Evolutionary conservation across 2,329 filamentous ascomycete species (phyloP).

Genomic region (Pseudonectria foliicola): DNA sequence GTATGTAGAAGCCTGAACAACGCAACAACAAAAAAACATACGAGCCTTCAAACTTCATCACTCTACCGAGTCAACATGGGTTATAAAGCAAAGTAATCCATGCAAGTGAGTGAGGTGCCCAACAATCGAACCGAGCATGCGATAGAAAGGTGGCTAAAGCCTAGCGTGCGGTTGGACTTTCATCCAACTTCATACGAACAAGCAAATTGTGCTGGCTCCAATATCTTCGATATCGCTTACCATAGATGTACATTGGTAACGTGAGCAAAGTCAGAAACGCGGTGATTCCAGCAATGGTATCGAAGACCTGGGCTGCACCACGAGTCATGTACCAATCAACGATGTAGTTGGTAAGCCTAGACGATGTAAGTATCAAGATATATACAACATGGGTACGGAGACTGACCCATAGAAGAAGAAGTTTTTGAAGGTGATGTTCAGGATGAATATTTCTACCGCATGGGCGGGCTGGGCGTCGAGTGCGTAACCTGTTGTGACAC

Average conservation of each 20-base stretch:
- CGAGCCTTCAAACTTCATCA: too few species aligned
- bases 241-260: slow-evolving; percentile 4
- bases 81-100: too few species aligned
- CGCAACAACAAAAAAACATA: too few species aligned
- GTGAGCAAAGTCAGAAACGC: background rate
- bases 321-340: slow-evolving; percentile 1
- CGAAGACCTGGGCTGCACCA: slow-evolving; percentile 1
- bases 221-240: slow-evolving; percentile 1
- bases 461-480: slow-evolving; percentile 4
- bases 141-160: too few species aligned
- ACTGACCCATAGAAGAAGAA: slow-evolving; percentile 3
- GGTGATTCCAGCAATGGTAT: slow-evolving; percentile 1
- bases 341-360: slow-evolving; percentile 2
- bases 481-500: slow-evolving; percentile 1
- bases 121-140: too few species aligned
- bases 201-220: slow-evolving; percentile 1
- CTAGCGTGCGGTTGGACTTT: background rate
- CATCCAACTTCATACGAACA: background rate
- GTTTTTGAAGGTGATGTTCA: slow-evolving; percentile 8
- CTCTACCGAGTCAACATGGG: too few species aligned
- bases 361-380: too few species aligned
- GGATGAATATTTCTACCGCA: slow-evolving; percentile 7
- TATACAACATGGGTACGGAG: too few species aligned
- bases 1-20: too few species aligned
- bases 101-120: too few species aligned